Percentiles rank a stretch among this genome's conserved stretches.
These are phyloP conservation scores for Ustilago tritici DNA, from an alignment of 1,284 basidiomycete species.

Conservation along the genomic window DNA sequence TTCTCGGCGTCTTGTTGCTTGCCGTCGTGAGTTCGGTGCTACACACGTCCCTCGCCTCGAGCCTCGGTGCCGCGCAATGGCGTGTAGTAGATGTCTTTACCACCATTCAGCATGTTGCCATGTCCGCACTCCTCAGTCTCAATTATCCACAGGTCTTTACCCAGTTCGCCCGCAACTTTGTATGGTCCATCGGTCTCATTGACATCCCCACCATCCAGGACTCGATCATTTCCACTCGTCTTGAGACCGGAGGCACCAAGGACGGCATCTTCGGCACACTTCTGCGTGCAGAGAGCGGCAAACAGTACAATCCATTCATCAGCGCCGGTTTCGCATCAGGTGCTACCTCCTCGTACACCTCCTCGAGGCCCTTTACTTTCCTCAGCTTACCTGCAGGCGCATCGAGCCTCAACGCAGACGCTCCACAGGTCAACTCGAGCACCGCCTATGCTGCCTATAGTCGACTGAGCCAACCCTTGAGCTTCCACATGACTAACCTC, in stretches of 20 bases:
- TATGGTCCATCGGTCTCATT: constrained; percentile 89
- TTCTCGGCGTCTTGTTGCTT: constrained; percentile 78
- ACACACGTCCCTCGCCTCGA: constrained; percentile 74
- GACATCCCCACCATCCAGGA: constrained; percentile 77
- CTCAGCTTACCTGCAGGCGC: constrained; percentile 18
- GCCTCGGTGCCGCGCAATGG: constrained; percentile 71
- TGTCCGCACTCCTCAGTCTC: constrained; percentile 81
- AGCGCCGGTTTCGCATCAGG: constrained; percentile 20
- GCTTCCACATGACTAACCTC: constrained; percentile 33
- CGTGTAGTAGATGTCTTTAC: constrained; percentile 82
- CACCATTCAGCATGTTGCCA: constrained; percentile 84
- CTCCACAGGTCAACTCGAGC: constrained; percentile 8
- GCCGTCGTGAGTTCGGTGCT: constrained; percentile 78
- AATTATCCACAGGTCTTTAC: constrained; percentile 87
- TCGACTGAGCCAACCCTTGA: constrained; percentile 22
- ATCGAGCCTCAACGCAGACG: not conserved
- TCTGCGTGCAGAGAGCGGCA: constrained; percentile 49
- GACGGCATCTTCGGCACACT: constrained; percentile 49
- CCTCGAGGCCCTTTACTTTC: constrained; percentile 18
- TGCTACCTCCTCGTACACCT: constrained; percentile 25
- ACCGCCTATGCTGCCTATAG: constrained; percentile 27
- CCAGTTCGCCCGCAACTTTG: constrained; percentile 84
- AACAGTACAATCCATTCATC: constrained; percentile 57
- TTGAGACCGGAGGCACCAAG: constrained; percentile 82
- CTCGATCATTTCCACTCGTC: constrained; percentile 84